Conservation (phyloP, 129 eudicot species). For the Flaveria trinervia region DNA sequence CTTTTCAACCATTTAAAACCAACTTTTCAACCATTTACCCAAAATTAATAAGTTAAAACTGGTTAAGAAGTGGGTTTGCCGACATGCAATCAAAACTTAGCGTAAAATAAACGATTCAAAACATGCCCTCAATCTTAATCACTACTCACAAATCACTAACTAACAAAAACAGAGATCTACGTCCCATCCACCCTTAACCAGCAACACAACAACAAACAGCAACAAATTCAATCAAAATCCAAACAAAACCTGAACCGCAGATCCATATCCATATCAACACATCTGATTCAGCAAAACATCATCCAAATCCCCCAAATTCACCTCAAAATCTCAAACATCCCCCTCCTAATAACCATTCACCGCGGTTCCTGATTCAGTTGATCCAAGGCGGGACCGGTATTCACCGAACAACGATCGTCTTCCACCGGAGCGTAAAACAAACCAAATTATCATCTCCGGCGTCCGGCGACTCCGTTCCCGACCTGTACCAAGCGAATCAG, state of each 20-base stretch:
- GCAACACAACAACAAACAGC: slow-evolving; percentile 15
- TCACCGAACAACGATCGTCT: slow-evolving; percentile 26
- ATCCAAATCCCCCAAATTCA: slow-evolving; percentile 24
- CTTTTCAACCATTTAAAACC: no score
- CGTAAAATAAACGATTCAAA: no score
- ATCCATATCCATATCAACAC: slow-evolving; percentile 26
- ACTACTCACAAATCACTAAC: background rate
- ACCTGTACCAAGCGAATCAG: slow-evolving; percentile 99
- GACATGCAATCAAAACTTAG: no score
- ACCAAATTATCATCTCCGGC: slow-evolving; percentile 26
- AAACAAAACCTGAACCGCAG: slow-evolving; percentile 36
- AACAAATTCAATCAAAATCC: slow-evolving; percentile 1
- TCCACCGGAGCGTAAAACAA: background rate
- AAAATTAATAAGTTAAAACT: no score
- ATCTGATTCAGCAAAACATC: background rate
- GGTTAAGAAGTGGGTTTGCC: no score
- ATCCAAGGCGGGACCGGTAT: slow-evolving; percentile 70
- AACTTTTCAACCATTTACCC: no score
- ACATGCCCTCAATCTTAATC: background rate
- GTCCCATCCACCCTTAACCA: background rate
- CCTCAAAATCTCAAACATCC: slow-evolving; percentile 14
- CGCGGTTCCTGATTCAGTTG: slow-evolving; percentile 69
- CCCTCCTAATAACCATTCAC: slow-evolving; percentile 30
- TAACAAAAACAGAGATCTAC: slow-evolving; percentile 30
- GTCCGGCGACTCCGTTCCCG: slow-evolving; percentile 65